Conservation (phyloP, 805 yeast genomes). For the Cyberlindnera mississippiensis region DNA sequence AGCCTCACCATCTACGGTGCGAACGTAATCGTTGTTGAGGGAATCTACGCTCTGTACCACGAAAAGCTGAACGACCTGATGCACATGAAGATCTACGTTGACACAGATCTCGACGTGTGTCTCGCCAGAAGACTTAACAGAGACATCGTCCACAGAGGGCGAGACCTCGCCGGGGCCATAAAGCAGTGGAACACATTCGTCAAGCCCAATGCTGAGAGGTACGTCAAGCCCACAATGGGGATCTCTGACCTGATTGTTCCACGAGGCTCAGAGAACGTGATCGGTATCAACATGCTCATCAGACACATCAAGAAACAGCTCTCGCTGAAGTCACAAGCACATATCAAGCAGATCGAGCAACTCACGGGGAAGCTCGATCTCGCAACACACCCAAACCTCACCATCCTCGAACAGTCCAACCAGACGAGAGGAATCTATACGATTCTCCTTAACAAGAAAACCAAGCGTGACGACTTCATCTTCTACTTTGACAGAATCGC, state of each 20-base stretch:
- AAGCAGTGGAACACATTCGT: conserved; percentile 89
- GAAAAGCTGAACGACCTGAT: conserved; percentile 64
- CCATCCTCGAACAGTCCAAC: conserved; percentile 42
- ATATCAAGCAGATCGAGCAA: conserved; percentile 56
- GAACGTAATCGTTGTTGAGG: conserved; percentile 88
- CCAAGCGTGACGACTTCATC: conserved; percentile 71
- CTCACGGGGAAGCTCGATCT: conserved; percentile 43
- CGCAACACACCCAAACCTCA: conserved; percentile 15
- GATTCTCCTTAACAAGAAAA: conserved; percentile 51
- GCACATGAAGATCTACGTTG: conserved; percentile 88
- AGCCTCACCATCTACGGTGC: conserved; percentile 86
- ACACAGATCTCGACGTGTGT: conserved; percentile 91
- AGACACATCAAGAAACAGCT: conserved; percentile 76
- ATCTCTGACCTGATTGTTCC: conserved; percentile 90
- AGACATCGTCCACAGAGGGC: conserved; percentile 81
- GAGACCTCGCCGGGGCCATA: conserved; percentile 79
- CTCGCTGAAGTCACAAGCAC: conserved; percentile 57
- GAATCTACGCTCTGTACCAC: conserved; percentile 79
- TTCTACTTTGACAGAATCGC: conserved; percentile 87
- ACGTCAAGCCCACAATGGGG: conserved; percentile 70
- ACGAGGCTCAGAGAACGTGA: conserved; percentile 75
- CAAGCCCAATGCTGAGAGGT: conserved; percentile 82
- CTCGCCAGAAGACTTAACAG: conserved; percentile 82
- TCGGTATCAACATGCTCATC: conserved; percentile 77
- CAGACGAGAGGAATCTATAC: conserved; percentile 74